Evolutionary conservation across 148 eudicot species (phyloP), one percentile per base, ranked within the genome.

Genomic region (Pouteria glomerata): DNA sequence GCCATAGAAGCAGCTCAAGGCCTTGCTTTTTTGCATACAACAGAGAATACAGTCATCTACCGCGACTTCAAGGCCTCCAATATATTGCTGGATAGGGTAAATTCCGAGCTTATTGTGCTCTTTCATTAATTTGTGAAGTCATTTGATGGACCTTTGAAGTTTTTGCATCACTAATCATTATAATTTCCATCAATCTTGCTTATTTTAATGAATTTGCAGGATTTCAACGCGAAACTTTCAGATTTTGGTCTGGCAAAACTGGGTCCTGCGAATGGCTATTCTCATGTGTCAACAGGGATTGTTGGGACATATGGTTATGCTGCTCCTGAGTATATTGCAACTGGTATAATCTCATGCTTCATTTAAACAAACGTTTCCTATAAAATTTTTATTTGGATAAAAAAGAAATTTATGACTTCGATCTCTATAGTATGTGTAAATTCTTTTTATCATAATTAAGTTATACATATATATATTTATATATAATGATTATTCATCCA

Each of bases 241-340:
- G 98, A 93, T 78, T 93, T 93, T 56, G 98, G 98, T 47, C 73
- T 93, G 14, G 98, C 98, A n/a, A 93, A 91, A 77, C 60, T 79
- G 34, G 98, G 98, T 21, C 98, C 98, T 3, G 68, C 57, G 12
- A 65, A 84, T 52, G 98, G 92, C 26, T 63, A 74, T 10, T 87
- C 98, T 19, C 98, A 93, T 31, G 89, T 93, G 3, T 84, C 91
- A 24, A 93, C 98, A 6, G 78, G 83, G 42, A 82, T 90, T 34
- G 85, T 93, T 12, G 98, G 98, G 55, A 93, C 98, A 0, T 89
- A 85, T 29, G 98, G 98, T 2, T 93, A 93, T 51, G 95, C 89
- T 0, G 98, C 98, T 21, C 98, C 98, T 0, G 98, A 93, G 61
- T 93, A 93, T 70, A 69, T 89, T 57, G 92, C 90, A 50, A 90